Base-by-base conservation (phyloP, 225 moss, liverwort and hornwort species). In the Rhytidiadelphus loreus region DNA sequence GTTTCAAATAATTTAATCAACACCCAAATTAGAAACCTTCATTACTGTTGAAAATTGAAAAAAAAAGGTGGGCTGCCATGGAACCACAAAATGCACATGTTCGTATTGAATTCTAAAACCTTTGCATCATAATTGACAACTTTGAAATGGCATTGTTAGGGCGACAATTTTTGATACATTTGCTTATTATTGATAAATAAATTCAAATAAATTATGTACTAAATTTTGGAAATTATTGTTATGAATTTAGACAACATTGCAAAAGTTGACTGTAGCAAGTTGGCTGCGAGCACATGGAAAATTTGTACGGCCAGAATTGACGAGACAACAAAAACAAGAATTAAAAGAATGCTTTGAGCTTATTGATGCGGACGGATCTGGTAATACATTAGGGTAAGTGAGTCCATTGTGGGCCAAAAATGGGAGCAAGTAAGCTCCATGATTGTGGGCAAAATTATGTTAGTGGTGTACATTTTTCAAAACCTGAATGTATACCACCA, bases 291-390 rank as follows among this genome's bases (percentile, higher is more conserved):
- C 96, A 14, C 97, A 98, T 69, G 96, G 98, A 3, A 98, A 94
- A 90, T 97, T 97, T 83, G 98, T 98, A 13, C 94, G 95, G 6
- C 97, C 98, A 0, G 97, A 97, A 60, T 88, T 98, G 79, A 96
- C 95, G 0, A 95, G 93, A 33, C 95, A 96, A 66, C 98, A 98
- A 74, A 90, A 93, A 77, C 94, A 97, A 65, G 97, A 98, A 77
- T 82, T 98, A 23, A 97, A 98, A 89, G 98, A 98, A 83, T 98
- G 98, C 69, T 98, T 98, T 57, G 97, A 98, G 70, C 93, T 97
- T 12, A 97, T 98, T 69, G 98, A 98, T 73, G 95, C 96, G 3
- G 96, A 98, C 91, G 98, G 98, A 87, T 98, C 97, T 30, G 97
- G 97, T 97, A 90, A 26, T 21, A 48, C 48, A 48, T 48, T 3